phyloP scores from a whole-genome alignment of 2,329 filamentous ascomycete species.

The Fusarium haematococcum region DNA sequence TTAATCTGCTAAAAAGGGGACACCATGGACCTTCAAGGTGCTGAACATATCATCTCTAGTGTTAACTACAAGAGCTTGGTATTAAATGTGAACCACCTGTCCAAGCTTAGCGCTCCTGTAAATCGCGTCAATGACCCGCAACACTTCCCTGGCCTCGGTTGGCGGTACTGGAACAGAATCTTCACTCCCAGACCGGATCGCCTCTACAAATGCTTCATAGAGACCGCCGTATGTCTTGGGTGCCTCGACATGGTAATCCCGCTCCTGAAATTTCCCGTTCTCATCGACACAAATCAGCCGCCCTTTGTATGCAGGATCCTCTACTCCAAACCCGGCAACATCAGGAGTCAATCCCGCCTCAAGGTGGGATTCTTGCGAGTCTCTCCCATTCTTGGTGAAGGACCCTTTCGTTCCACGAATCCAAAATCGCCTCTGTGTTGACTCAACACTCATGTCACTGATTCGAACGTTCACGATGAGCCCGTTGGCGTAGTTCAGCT shows the following conservation, averaged over 20 bases:
- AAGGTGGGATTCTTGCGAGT: not conserved
- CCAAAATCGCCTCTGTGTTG: not conserved
- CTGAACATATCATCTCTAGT: not conserved
- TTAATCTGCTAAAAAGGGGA: not conserved
- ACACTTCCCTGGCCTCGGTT: not conserved
- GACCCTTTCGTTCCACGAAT: not conserved
- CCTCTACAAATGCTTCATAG: not conserved
- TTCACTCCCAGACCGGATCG: not conserved
- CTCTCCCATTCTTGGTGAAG: not conserved
- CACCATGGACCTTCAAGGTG: not conserved
- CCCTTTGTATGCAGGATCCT: not conserved
- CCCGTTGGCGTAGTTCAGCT: not conserved
- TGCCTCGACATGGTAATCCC: not conserved
- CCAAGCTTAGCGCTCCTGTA: not conserved
- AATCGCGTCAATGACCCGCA: not conserved
- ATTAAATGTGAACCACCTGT: not conserved
- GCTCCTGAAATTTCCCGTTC: not conserved
- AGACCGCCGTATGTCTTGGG: not conserved
- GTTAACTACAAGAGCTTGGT: not conserved
- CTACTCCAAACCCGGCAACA: not conserved
- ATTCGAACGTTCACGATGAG: not conserved
- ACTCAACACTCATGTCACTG: not conserved
- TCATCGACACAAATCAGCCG: not conserved
- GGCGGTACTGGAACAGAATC: not conserved
- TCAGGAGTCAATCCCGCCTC: not conserved